Evolutionary conservation across 1,284 basidiomycete species (phyloP).

Genomic region (Apiotrichum gamsii): DNA sequence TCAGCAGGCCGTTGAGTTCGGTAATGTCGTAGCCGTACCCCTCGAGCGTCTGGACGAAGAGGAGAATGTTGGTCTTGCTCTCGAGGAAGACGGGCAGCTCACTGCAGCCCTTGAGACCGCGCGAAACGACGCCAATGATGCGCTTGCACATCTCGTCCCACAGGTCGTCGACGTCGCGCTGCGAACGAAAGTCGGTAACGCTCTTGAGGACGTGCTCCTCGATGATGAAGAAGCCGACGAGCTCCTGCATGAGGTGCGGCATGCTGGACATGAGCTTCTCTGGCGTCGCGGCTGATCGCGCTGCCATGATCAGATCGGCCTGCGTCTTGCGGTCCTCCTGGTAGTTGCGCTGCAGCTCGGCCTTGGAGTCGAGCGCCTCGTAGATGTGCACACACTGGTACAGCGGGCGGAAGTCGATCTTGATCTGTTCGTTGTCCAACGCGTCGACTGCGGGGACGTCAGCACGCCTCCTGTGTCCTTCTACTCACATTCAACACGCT

Average conservation of each 20-base stretch:
- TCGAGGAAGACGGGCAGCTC: conserved; percentile 77
- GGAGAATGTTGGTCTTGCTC: conserved; percentile 76
- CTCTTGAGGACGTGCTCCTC: conserved; percentile 89
- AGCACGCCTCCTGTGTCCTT: neutral
- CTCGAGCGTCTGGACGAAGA: conserved; percentile 90
- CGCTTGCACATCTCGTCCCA: conserved; percentile 86
- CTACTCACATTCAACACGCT: conserved; percentile 85
- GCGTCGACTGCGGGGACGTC: conserved; percentile 67
- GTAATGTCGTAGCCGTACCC: conserved; percentile 78
- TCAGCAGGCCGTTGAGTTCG: conserved; percentile 75
- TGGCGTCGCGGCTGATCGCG: conserved; percentile 47
- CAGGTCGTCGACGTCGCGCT: conserved; percentile 86
- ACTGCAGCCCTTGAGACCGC: conserved; percentile 65
- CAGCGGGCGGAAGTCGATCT: conserved; percentile 88
- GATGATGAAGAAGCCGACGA: conserved; percentile 98
- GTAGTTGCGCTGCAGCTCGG: conserved; percentile 84
- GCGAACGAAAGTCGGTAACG: conserved; percentile 71
- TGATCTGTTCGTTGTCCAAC: conserved; percentile 78
- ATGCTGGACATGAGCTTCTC: conserved; percentile 51
- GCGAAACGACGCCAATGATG: conserved; percentile 68
- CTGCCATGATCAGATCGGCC: conserved; percentile 88
- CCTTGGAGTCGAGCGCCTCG: conserved; percentile 77
- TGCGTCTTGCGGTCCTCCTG: conserved; percentile 96
- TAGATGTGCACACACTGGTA: conserved; percentile 98
- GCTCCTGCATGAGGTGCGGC: conserved; percentile 70